Percentiles rank a stretch among this genome's conserved stretches.
These are phyloP conservation scores for Tubosaeta sp. DNA, from an alignment of 768 basidiomycete species.

Conservation along the genomic window DNA sequence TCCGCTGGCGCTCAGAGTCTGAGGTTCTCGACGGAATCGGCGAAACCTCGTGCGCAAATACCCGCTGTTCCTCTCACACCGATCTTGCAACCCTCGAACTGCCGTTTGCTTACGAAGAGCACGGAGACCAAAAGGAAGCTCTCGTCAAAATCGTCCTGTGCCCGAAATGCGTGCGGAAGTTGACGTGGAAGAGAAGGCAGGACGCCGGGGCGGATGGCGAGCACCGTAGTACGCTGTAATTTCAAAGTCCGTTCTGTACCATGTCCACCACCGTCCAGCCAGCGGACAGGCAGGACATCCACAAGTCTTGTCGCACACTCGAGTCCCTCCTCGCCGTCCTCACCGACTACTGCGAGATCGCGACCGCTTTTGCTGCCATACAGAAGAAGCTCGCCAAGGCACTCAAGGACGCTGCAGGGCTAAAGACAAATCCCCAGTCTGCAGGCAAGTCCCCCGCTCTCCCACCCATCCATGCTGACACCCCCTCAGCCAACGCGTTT, in stretches of 20 bases:
- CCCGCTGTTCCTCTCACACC: constrained; percentile 58
- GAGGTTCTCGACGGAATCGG: constrained; percentile 87
- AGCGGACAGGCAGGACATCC: constrained; percentile 66
- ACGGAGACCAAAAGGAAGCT: constrained; percentile 68
- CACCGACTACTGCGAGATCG: constrained; percentile 74
- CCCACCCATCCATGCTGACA: neutral
- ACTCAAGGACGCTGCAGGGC: constrained; percentile 56
- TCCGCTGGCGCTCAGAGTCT: constrained; percentile 90
- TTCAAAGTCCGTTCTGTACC: constrained; percentile 22
- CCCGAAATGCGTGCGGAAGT: constrained; percentile 69
- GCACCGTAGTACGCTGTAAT: neutral
- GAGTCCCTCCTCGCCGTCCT: constrained; percentile 63
- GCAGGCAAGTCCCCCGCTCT: constrained; percentile 45
- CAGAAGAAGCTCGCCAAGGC: constrained; percentile 78
- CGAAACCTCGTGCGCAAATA: constrained; percentile 84
- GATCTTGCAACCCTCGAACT: constrained; percentile 76
- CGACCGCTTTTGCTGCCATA: constrained; percentile 51
- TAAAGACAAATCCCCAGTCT: constrained; percentile 58
- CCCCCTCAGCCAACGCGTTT: constrained; percentile 57
- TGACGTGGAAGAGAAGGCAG: constrained; percentile 79
- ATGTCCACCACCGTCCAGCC: constrained; percentile 26
- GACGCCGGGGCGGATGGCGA: constrained; percentile 34
- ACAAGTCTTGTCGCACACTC: constrained; percentile 76
- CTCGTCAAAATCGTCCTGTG: constrained; percentile 93
- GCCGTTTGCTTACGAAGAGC: constrained; percentile 85